phyloP scores from a whole-genome alignment of 1,284 basidiomycete genomes.

The Ceratobasidium papillatum region DNA sequence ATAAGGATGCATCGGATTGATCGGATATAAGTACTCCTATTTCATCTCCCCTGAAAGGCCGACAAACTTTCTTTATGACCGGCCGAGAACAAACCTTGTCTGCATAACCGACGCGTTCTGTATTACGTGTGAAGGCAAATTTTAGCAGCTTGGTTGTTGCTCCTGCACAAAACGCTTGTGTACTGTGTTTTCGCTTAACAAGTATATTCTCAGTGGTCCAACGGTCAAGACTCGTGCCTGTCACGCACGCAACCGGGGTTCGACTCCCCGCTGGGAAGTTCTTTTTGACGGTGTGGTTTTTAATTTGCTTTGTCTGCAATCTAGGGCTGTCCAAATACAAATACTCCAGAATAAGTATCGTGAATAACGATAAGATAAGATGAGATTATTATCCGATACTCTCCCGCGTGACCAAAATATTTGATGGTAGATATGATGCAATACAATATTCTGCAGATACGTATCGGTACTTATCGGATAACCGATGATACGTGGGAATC shows the following conservation, averaged over 20 bases:
- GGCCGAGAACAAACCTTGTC: not conserved
- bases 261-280: slow-evolving; percentile 27
- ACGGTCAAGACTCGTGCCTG: slow-evolving; percentile 20
- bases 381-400: not conserved
- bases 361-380: not conserved
- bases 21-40: slow-evolving; percentile 22
- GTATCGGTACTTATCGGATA: not conserved
- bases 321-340: slow-evolving; percentile 3
- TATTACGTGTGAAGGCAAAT: not conserved
- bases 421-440: not conserved
- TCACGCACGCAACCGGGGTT: slow-evolving; percentile 25
- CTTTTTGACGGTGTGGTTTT: not conserved
- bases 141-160: not conserved
- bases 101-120: not conserved
- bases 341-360: not conserved
- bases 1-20: slow-evolving; percentile 37
- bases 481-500: not conserved
- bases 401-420: not conserved
- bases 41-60: slow-evolving; percentile 4
- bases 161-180: not conserved
- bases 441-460: not conserved
- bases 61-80: not conserved
- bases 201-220: slow-evolving; percentile 28
- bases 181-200: not conserved
- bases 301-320: not conserved